A percentile compares a stretch with the other conserved stretches of the same genome.
phyloP scores from a whole-genome alignment of 768 basidiomycete species.

The Tulasnella sp. region DNA sequence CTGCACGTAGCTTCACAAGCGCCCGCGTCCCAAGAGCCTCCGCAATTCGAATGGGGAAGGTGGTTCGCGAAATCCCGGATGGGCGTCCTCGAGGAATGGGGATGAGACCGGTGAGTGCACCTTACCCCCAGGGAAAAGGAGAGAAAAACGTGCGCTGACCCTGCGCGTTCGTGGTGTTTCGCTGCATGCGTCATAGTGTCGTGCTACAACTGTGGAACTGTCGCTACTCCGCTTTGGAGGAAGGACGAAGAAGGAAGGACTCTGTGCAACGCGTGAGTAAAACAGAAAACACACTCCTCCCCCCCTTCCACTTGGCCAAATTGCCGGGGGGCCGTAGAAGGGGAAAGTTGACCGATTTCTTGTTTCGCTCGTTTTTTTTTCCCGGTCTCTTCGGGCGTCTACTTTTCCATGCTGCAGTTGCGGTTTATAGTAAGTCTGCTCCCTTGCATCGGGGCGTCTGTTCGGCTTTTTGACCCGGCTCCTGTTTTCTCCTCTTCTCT shows the following conservation, averaged over 20 bases:
- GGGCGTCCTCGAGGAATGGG: constrained; percentile 60
- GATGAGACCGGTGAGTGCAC: constrained; percentile 57
- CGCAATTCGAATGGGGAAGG: constrained; percentile 69
- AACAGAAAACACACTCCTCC: background rate
- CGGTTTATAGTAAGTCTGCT: constrained; percentile 60
- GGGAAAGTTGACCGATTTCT: constrained; percentile 27
- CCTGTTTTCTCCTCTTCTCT: background rate
- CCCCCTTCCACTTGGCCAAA: constrained; percentile 12
- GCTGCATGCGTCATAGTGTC: constrained; percentile 50
- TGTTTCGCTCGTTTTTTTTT: constrained; percentile 12
- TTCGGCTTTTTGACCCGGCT: constrained; percentile 13
- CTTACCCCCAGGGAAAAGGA: background rate
- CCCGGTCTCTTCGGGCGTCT: constrained; percentile 25
- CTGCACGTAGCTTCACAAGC: constrained; percentile 56
- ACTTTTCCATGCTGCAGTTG: constrained; percentile 47
- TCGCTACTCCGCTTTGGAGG: constrained; percentile 83
- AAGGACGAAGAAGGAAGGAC: constrained; percentile 91
- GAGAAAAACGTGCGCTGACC: constrained; percentile 1
- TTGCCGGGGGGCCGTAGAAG: background rate
- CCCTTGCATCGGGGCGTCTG: background rate
- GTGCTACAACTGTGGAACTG: constrained; percentile 88
- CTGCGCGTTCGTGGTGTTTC: background rate
- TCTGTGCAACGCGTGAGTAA: constrained; percentile 80
- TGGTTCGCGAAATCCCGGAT: constrained; percentile 50
- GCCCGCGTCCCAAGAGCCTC: constrained; percentile 85